These are phyloP conservation scores for Yamadazyma tumulicola DNA, from an alignment of 805 yeast genomes.

Conservation along the genomic window DNA sequence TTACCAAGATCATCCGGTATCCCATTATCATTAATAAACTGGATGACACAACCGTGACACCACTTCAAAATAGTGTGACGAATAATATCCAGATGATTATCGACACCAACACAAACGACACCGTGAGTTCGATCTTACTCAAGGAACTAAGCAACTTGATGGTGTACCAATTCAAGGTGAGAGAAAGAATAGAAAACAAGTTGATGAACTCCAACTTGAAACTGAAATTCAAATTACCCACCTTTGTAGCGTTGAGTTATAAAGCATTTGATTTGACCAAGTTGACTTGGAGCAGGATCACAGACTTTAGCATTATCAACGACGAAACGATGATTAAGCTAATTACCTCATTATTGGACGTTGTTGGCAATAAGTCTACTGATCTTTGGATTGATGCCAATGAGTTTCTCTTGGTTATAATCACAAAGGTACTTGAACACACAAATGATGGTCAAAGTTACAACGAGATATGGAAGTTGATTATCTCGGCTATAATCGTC, in stretches of 20 bases:
- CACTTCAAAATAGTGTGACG: slow-evolving; percentile 59
- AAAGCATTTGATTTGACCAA: slow-evolving; percentile 41
- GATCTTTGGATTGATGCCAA: slow-evolving; percentile 57
- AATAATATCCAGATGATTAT: slow-evolving; percentile 39
- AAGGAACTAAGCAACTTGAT: slow-evolving; percentile 53
- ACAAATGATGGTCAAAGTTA: slow-evolving; percentile 6
- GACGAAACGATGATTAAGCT: slow-evolving; percentile 47
- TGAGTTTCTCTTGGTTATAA: slow-evolving; percentile 33
- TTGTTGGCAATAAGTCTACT: slow-evolving; percentile 42
- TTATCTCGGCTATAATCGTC: slow-evolving; percentile 39
- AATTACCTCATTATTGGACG: slow-evolving; percentile 49
- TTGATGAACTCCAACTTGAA: slow-evolving; percentile 32
- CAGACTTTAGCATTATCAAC: slow-evolving; percentile 31
- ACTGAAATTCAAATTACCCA: slow-evolving; percentile 48
- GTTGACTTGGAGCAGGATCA: slow-evolving; percentile 26
- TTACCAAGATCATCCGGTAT: slow-evolving; percentile 66
- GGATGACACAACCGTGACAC: slow-evolving; percentile 53
- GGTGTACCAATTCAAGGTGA: slow-evolving; percentile 58
- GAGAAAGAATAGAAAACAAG: slow-evolving; percentile 55
- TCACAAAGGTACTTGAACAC: slow-evolving; percentile 24
- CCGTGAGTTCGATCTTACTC: slow-evolving; percentile 43
- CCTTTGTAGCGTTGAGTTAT: slow-evolving; percentile 60
- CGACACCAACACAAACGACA: slow-evolving; percentile 19
- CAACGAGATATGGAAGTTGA: slow-evolving; percentile 35
- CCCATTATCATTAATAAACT: slow-evolving; percentile 61